Percentiles rank a stretch among this genome's conserved stretches.
phyloP scores from a whole-genome alignment of 139 green algal species.

The Tetraselmis striata region DNA sequence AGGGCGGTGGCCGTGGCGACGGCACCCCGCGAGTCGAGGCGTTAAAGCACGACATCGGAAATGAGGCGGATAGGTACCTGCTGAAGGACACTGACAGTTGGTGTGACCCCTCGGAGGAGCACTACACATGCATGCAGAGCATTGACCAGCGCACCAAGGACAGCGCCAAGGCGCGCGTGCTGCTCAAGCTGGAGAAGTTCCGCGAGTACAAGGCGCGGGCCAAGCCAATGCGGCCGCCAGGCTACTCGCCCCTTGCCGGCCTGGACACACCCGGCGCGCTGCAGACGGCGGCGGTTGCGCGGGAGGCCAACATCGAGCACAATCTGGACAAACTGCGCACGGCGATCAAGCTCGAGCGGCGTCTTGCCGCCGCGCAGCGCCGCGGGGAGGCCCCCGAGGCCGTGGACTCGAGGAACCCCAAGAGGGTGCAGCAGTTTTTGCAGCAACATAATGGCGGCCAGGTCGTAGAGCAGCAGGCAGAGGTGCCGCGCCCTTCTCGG shows the following conservation, averaged over 20 bases:
- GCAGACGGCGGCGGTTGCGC: too few species aligned
- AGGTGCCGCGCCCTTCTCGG: too few species aligned
- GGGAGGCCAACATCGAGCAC: not conserved
- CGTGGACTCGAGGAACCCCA: not conserved
- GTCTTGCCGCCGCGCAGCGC: not conserved
- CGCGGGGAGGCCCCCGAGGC: not conserved
- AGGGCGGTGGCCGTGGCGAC: not conserved
- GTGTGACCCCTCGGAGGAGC: not conserved
- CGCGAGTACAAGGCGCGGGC: not conserved
- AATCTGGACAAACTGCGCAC: not conserved
- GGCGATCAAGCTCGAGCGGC: not conserved
- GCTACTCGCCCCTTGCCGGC: too few species aligned
- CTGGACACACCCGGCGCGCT: not conserved
- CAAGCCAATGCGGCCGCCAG: not conserved
- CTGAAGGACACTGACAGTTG: not conserved
- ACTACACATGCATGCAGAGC: not conserved
- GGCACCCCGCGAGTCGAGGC: not conserved
- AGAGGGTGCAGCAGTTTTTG: not conserved
- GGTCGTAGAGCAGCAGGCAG: not conserved
- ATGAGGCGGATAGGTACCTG: not conserved
- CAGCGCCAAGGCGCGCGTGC: not conserved
- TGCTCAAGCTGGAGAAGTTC: not conserved
- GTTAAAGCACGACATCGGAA: not conserved
- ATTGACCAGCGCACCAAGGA: not conserved
- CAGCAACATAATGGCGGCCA: not conserved